Conservation (phyloP, 176 grass and related monocot genomes). For the Oryza australiensis region DNA sequence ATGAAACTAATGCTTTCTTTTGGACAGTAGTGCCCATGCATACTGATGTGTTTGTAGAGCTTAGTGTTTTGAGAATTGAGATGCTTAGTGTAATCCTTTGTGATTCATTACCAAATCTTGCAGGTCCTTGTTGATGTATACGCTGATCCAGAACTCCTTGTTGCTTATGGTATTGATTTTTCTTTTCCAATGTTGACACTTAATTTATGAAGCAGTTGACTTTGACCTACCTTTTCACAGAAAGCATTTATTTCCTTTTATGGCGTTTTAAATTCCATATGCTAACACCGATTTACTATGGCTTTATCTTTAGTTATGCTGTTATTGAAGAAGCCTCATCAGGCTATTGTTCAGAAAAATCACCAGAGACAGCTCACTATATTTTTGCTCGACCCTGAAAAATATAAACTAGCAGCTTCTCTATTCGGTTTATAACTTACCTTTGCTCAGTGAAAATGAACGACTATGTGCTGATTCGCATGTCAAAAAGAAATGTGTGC, state of each 20-base stretch:
- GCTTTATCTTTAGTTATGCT: neutral
- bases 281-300: neutral
- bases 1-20: neutral
- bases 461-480: neutral
- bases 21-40: neutral
- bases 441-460: neutral
- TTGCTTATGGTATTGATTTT: conserved; percentile 86
- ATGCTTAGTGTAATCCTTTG: conserved; percentile 26
- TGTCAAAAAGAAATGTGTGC: neutral
- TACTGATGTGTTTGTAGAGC: neutral
- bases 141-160: conserved; percentile 88
- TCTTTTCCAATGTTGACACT: conserved; percentile 27
- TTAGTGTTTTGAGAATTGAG: conserved; percentile 9
- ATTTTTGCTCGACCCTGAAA: neutral
- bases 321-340: neutral
- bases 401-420: neutral
- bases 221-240: conserved; percentile 12
- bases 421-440: neutral
- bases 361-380: neutral
- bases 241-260: neutral
- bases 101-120: conserved; percentile 31
- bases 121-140: conserved; percentile 96
- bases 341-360: neutral
- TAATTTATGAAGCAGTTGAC: conserved; percentile 13
- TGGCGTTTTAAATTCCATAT: neutral